phyloP scores from a whole-genome alignment of 1,284 basidiomycete genomes.

The Abortiporus biennis region DNA sequence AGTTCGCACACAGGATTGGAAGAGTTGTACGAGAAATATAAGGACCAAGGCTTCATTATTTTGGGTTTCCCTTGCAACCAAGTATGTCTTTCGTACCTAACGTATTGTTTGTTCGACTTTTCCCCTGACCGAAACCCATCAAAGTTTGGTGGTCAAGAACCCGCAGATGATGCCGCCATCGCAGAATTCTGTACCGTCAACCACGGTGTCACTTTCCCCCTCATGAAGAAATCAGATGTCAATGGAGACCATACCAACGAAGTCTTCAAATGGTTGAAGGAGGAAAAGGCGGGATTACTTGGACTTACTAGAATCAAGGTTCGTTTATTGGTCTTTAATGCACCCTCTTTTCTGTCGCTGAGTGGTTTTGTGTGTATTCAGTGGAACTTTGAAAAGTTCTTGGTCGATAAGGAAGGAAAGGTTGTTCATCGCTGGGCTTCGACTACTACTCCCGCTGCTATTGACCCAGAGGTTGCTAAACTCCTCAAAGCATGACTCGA shows the following conservation, averaged over 20 bases:
- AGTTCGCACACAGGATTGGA: slow-evolving; percentile 59
- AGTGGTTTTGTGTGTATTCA: slow-evolving; percentile 19
- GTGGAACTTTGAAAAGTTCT: slow-evolving; percentile 83
- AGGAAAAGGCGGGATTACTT: slow-evolving; percentile 66
- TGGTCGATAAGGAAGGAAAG: slow-evolving; percentile 65
- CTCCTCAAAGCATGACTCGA: slow-evolving; percentile 35
- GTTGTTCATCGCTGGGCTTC: slow-evolving; percentile 78
- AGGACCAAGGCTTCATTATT: slow-evolving; percentile 68
- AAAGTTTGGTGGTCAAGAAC: slow-evolving; percentile 76
- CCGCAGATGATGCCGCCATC: slow-evolving; percentile 64
- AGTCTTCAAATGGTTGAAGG: slow-evolving; percentile 85
- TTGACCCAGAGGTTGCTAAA: slow-evolving; percentile 64
- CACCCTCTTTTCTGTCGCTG: neutral
- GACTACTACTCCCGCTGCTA: slow-evolving; percentile 65
- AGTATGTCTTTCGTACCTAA: slow-evolving; percentile 33
- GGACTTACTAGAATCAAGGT: slow-evolving; percentile 78
- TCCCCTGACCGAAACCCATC: neutral
- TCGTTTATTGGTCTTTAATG: slow-evolving; percentile 12
- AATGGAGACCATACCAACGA: slow-evolving; percentile 79
- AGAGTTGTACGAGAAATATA: slow-evolving; percentile 79
- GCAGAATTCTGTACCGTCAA: slow-evolving; percentile 65
- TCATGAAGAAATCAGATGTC: slow-evolving; percentile 89
- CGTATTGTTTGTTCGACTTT: neutral
- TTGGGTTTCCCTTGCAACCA: slow-evolving; percentile 93
- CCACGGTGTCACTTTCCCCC: slow-evolving; percentile 79